Percentiles rank a stretch among this genome's conserved stretches.
These are phyloP conservation scores for Coniella vitis DNA, from an alignment of 2,329 filamentous ascomycete genomes.

Conservation along the genomic window DNA sequence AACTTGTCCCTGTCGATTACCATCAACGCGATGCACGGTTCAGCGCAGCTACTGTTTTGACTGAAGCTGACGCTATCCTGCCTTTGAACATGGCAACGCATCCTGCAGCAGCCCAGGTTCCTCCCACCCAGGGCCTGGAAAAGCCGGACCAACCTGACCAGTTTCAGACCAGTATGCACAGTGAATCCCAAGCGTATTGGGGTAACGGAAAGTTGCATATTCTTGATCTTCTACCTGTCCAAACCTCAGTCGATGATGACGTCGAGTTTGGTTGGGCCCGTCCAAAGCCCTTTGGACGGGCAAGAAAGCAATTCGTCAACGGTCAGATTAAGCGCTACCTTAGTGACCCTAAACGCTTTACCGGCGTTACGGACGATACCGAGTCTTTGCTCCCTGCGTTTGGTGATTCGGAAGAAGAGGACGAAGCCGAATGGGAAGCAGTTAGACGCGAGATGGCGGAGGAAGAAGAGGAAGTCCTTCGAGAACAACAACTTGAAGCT, in stretches of 20 bases:
- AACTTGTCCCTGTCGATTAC: conserved; percentile 17
- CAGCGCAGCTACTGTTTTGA: conserved; percentile 8
- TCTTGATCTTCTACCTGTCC: conserved; percentile 9
- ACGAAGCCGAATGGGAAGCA: conserved; percentile 28
- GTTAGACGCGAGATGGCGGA: conserved; percentile 51
- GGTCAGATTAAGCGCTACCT: conserved; percentile 35
- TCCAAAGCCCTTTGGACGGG: conserved; percentile 29
- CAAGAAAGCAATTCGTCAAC: conserved; percentile 37
- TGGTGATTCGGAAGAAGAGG: conserved; percentile 47
- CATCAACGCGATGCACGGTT: conserved; percentile 11
- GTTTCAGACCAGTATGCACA: background rate
- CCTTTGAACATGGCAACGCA: background rate
- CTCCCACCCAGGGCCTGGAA: background rate
- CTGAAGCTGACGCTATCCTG: conserved; percentile 5
- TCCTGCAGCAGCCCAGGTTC: background rate
- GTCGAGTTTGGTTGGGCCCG: conserved; percentile 23
- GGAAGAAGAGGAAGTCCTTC: conserved; percentile 35
- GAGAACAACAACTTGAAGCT: conserved; percentile 17
- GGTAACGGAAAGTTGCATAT: conserved; percentile 25
- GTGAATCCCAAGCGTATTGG: conserved; percentile 26
- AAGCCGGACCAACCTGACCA: background rate
- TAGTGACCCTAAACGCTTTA: conserved; percentile 11
- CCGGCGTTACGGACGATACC: conserved; percentile 5
- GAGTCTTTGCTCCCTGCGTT: conserved; percentile 42
- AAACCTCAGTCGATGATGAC: background rate